Evolutionary conservation across 495 filamentous ascomycete genomes (phyloP).

Genomic region (Platismatia glauca): DNA sequence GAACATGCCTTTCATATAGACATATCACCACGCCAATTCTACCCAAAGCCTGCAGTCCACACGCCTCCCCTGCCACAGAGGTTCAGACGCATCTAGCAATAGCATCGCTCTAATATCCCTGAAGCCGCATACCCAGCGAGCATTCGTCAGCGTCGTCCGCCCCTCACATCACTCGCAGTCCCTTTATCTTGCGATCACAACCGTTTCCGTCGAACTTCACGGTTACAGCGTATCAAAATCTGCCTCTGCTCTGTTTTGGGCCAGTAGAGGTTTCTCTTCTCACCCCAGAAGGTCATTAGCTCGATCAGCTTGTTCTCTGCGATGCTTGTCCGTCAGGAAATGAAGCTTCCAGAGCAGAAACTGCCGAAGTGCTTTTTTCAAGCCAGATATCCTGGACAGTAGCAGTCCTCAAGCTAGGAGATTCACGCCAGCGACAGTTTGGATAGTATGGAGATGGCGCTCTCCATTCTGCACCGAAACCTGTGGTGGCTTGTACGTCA

Average conservation of each 20-base stretch:
- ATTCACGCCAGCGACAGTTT: background rate
- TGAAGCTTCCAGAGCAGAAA: background rate
- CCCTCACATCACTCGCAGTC: background rate
- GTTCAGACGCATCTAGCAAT: background rate
- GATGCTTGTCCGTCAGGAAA: background rate
- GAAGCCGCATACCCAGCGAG: background rate
- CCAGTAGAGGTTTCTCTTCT: background rate
- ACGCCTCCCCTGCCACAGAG: background rate
- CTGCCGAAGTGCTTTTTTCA: background rate
- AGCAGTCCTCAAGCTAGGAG: background rate
- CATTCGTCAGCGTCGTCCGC: background rate
- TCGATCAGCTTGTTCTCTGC: background rate
- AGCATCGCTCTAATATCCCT: too few species aligned
- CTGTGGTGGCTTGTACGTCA: background rate
- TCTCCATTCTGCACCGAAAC: background rate
- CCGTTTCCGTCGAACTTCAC: background rate
- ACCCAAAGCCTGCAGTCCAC: background rate
- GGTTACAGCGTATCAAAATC: background rate
- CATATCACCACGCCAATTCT: background rate
- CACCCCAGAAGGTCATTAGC: background rate
- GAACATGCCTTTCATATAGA: background rate
- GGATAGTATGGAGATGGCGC: background rate
- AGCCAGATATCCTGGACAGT: background rate
- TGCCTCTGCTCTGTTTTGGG: background rate
- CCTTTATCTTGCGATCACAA: background rate